A percentile compares a stretch with the other conserved stretches of the same genome.
These are phyloP conservation scores for Sordariomycetes sp. DNA, from an alignment of 2,329 filamentous ascomycete species.

Conservation along the genomic window DNA sequence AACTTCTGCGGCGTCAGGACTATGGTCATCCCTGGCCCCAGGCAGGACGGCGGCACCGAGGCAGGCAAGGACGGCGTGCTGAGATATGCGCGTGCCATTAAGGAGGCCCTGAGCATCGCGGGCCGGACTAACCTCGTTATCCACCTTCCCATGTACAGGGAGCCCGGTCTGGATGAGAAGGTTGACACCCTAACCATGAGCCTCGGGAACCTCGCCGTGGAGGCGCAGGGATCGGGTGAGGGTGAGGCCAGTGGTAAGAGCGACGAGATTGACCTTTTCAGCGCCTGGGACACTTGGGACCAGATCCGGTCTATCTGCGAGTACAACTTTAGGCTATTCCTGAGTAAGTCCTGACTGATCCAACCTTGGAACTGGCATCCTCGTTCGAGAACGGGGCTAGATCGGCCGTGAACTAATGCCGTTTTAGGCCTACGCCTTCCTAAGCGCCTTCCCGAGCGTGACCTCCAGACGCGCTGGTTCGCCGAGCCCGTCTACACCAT, in stretches of 20 bases:
- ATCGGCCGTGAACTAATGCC: background rate
- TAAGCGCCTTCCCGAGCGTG: slow-evolving; percentile 41
- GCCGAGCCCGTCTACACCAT: slow-evolving; percentile 53
- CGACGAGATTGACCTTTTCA: slow-evolving; percentile 55
- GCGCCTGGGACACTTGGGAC: slow-evolving; percentile 91
- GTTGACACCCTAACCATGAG: slow-evolving; percentile 35
- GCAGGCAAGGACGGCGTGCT: slow-evolving; percentile 38
- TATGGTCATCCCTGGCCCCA: slow-evolving; percentile 70
- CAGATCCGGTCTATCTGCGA: slow-evolving; percentile 72
- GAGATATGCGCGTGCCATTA: slow-evolving; percentile 74
- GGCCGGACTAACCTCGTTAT: slow-evolving; percentile 70
- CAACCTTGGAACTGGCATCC: background rate
- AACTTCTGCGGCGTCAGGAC: slow-evolving; percentile 86
- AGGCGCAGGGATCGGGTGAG: background rate
- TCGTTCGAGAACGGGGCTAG: background rate
- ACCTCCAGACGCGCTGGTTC: slow-evolving; percentile 55
- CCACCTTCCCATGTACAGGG: slow-evolving; percentile 72
- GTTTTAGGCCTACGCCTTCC: slow-evolving; percentile 28
- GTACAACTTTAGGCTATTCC: slow-evolving; percentile 67
- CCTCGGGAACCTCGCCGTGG: background rate
- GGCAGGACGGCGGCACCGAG: slow-evolving; percentile 42
- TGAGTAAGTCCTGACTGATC: slow-evolving; percentile 49
- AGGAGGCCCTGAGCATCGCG: slow-evolving; percentile 64
- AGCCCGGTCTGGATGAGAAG: slow-evolving; percentile 43
- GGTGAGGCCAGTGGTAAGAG: slow-evolving; percentile 16